Percentiles rank a stretch among this genome's conserved stretches.
phyloP scores from a whole-genome alignment of 139 green algal species.

The Zygnema cylindricum region DNA sequence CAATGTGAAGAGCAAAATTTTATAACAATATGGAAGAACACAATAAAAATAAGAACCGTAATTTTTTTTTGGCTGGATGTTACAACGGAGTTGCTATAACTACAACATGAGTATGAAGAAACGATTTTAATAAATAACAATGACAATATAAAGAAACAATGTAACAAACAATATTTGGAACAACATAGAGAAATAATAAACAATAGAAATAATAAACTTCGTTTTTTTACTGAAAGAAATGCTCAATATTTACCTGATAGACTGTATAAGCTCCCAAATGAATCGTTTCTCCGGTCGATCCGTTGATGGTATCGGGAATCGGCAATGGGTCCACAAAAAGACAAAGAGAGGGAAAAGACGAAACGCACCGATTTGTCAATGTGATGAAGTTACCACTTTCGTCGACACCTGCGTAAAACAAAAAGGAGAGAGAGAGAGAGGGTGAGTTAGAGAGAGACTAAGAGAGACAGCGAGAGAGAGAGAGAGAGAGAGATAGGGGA shows the following conservation, averaged over 20 bases:
- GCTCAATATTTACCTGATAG: slow-evolving; percentile 12
- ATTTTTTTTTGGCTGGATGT: too few relatives aligned
- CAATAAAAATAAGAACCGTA: too few relatives aligned
- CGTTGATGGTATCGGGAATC: not conserved
- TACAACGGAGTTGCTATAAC: not conserved
- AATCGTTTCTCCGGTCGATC: not conserved
- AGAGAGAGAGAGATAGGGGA: not conserved
- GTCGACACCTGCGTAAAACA: not conserved
- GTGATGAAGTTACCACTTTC: not conserved
- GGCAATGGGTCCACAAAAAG: slow-evolving; percentile 32
- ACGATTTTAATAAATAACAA: too few relatives aligned
- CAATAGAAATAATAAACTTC: too few relatives aligned
- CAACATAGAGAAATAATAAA: too few relatives aligned
- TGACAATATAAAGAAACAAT: too few relatives aligned
- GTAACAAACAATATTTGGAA: too few relatives aligned
- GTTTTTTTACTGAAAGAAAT: too few relatives aligned
- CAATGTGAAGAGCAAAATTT: too few relatives aligned
- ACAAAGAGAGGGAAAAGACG: not conserved
- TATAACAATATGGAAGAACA: not conserved
- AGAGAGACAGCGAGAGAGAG: not conserved
- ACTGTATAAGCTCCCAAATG: not conserved
- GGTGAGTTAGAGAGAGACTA: not conserved
- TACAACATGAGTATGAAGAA: not conserved
- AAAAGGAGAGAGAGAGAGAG: not conserved
- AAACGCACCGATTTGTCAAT: not conserved